Evolutionary conservation across 108 stramenopile genomes (phyloP).

Genomic region (Nannochloropsis salina): DNA sequence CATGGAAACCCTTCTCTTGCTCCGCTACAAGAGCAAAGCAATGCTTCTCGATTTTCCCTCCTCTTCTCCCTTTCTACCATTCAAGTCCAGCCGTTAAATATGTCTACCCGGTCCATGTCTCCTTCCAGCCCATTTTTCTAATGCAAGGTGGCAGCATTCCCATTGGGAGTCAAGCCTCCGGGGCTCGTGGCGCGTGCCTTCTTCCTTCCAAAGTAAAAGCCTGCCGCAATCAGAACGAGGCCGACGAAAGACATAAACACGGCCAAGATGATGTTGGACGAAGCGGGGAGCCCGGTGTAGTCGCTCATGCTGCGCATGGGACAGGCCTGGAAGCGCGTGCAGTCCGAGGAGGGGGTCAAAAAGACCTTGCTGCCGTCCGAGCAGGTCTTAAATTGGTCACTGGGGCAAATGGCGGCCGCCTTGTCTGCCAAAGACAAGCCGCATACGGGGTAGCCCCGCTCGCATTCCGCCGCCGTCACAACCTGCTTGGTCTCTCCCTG

Average conservation of each 20-base stretch:
- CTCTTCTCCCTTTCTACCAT: too few relatives aligned
- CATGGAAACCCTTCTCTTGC: too few relatives aligned
- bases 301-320: neutral
- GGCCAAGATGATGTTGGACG: constrained; percentile 3
- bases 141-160: too few relatives aligned
- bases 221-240: neutral
- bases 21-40: too few relatives aligned
- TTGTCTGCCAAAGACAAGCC: neutral
- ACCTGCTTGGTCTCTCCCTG: neutral
- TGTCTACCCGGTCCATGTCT: too few relatives aligned
- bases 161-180: too few relatives aligned
- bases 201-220: neutral
- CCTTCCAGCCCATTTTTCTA: too few relatives aligned
- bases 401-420: neutral
- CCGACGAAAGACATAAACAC: neutral
- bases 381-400: neutral
- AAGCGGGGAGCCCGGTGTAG: neutral
- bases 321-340: neutral
- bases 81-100: too few relatives aligned
- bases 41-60: too few relatives aligned
- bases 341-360: neutral
- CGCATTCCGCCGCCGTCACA: neutral
- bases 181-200: too few relatives aligned
- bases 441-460: neutral
- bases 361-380: neutral